Percentiles rank a stretch among this genome's conserved stretches.
Conservation (phyloP, 805 yeast species). For the Kuraishia capsulata region DNA sequence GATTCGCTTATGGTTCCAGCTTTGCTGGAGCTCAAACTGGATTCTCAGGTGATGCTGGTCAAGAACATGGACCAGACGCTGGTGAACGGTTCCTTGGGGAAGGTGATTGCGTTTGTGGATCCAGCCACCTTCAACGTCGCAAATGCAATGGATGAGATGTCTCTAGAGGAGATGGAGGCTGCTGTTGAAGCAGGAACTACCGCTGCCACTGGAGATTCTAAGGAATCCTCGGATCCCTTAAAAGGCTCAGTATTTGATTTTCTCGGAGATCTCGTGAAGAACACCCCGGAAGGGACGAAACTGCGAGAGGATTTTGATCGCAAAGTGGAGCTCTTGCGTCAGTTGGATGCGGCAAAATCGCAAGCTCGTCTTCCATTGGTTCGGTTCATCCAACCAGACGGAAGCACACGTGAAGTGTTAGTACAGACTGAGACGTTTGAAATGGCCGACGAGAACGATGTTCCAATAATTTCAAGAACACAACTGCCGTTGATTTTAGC, state of each 20-base stretch:
- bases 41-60: slow-evolving; percentile 92
- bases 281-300: slow-evolving; percentile 2
- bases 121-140: slow-evolving; percentile 37
- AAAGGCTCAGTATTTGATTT: slow-evolving; percentile 45
- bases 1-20: slow-evolving; percentile 69
- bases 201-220: slow-evolving; percentile 6
- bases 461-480: slow-evolving; percentile 55
- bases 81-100: slow-evolving; percentile 91
- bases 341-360: slow-evolving; percentile 33
- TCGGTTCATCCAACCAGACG: slow-evolving; percentile 62
- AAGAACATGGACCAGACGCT: slow-evolving; percentile 68
- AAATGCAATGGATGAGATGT: slow-evolving; percentile 13
- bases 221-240: slow-evolving; percentile 14
- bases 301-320: slow-evolving; percentile 27
- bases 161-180: slow-evolving; percentile 8
- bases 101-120: slow-evolving; percentile 50
- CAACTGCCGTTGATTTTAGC: slow-evolving; percentile 68
- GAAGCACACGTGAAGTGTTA: slow-evolving; percentile 62
- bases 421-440: slow-evolving; percentile 80
- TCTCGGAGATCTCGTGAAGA: slow-evolving; percentile 15
- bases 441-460: slow-evolving; percentile 64
- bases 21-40: slow-evolving; percentile 55
- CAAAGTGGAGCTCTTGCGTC: slow-evolving; percentile 35
- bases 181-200: not conserved
- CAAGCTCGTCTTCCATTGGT: slow-evolving; percentile 64